Conservation (phyloP, 176 grass and related monocot species). For the Phragmites australis region DNA sequence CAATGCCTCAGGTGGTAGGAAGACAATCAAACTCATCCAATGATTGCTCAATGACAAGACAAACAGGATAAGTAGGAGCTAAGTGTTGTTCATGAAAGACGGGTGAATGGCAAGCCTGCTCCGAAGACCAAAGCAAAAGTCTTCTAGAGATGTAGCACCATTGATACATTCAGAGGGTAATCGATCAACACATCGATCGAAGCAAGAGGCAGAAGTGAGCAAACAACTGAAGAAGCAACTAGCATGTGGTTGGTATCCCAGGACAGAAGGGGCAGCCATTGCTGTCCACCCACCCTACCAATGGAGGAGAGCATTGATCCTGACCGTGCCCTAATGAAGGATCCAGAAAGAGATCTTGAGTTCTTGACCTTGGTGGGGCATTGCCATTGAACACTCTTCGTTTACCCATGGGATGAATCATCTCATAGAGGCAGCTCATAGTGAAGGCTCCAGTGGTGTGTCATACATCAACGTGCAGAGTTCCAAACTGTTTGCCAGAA, state of each 20-base stretch:
- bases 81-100: not conserved
- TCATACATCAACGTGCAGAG: no score
- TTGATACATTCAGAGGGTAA: not conserved
- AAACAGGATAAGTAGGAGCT: not conserved
- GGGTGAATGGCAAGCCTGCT: not conserved
- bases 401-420: no score
- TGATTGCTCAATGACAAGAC: not conserved
- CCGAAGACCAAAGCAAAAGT: not conserved
- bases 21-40: not conserved
- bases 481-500: no score
- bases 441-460: no score
- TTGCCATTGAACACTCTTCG: no score
- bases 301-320: not conserved
- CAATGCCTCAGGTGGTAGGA: not conserved
- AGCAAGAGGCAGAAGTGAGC: not conserved
- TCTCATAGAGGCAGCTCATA: no score
- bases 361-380: no score
- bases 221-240: not conserved
- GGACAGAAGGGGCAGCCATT: not conserved
- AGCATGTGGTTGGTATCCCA: not conserved
- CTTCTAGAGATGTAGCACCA: not conserved
- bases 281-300: not conserved
- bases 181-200: not conserved
- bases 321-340: no score
- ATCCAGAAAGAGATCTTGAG: no score